phyloP scores from a whole-genome alignment of 208 protist species.

The Vickermania ingenoplastis region DNA sequence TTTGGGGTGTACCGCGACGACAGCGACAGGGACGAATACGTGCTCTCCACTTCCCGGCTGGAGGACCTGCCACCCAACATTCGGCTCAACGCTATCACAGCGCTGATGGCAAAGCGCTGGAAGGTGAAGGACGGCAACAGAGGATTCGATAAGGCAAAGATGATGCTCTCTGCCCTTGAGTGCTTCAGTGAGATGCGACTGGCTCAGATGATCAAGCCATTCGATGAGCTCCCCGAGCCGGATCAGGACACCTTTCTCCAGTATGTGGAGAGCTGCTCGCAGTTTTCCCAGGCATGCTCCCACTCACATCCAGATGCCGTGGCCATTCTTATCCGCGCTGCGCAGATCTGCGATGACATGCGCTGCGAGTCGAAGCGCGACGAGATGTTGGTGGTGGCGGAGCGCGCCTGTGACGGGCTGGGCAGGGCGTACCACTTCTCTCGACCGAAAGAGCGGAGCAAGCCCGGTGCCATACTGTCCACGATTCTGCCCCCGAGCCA shows the following conservation, averaged over 20 bases:
- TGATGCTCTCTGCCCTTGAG: conserved; percentile 72
- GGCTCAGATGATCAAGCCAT: conserved; percentile 40
- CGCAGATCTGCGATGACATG: conserved; percentile 86
- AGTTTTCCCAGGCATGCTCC: conserved; percentile 63
- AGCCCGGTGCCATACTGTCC: conserved; percentile 14
- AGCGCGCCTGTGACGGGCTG: conserved; percentile 53
- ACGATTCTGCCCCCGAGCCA: conserved; percentile 23
- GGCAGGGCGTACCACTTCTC: conserved; percentile 66
- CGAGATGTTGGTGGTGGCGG: conserved; percentile 73
- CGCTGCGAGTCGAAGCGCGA: conserved; percentile 72
- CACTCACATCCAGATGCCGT: conserved; percentile 82
- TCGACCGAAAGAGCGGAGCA: conserved; percentile 20
- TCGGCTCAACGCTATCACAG: conserved; percentile 60
- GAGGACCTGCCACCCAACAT: conserved; percentile 59
- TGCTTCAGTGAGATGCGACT: conserved; percentile 85
- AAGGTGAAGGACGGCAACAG: conserved; percentile 72
- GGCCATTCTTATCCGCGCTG: conserved; percentile 58
- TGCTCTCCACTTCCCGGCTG: conserved; percentile 65
- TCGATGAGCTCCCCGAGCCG: conserved; percentile 49
- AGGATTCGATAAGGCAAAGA: conserved; percentile 81
- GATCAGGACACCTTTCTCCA: conserved; percentile 86
- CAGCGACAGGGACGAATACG: conserved; percentile 53
- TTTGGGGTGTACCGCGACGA: conserved; percentile 67
- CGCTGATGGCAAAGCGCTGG: conserved; percentile 63
- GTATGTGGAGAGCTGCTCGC: conserved; percentile 65